These are phyloP conservation scores for Fusarium clavum DNA, from an alignment of 2,329 filamentous ascomycete genomes.

Conservation along the genomic window DNA sequence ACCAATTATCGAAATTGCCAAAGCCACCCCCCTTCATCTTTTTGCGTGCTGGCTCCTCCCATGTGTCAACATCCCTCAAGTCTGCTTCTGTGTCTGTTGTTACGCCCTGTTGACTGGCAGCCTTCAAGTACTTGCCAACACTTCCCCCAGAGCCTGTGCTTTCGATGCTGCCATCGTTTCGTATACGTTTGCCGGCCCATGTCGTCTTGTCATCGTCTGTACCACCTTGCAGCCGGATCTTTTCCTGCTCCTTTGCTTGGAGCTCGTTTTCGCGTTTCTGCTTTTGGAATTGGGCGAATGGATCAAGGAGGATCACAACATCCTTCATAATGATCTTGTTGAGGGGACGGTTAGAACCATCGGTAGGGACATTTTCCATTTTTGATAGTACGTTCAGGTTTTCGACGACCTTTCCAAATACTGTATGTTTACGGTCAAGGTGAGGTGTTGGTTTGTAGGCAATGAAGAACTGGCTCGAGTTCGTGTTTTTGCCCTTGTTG, in stretches of 20 bases:
- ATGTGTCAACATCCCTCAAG: constrained; percentile 71
- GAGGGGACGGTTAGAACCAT: constrained; percentile 79
- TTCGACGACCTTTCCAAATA: constrained; percentile 88
- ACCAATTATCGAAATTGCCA: constrained; percentile 96
- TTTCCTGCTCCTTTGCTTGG: constrained; percentile 67
- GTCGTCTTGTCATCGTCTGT: constrained; percentile 90
- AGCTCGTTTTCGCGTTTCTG: constrained; percentile 74
- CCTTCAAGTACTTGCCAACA: constrained; percentile 86
- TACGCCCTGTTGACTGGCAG: constrained; percentile 52
- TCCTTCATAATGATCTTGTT: constrained; percentile 85
- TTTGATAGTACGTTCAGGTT: constrained; percentile 77
- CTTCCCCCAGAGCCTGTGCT: constrained; percentile 55
- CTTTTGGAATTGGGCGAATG: constrained; percentile 92
- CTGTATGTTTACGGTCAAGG: constrained; percentile 95
- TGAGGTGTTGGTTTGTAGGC: constrained; percentile 87
- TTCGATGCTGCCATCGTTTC: constrained; percentile 71
- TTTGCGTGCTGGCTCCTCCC: constrained; percentile 80
- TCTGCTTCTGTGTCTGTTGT: constrained; percentile 68
- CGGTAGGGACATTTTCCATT: constrained; percentile 82
- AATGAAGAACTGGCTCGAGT: constrained; percentile 95
- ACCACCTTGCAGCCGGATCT: constrained; percentile 72
- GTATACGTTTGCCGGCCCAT: constrained; percentile 94
- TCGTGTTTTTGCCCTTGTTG: constrained; percentile 98
- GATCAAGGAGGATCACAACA: constrained; percentile 88
- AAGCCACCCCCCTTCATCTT: constrained; percentile 84